Evolutionary conservation across 768 basidiomycete genomes (phyloP).

Genomic region (Amanita inopinata): DNA sequence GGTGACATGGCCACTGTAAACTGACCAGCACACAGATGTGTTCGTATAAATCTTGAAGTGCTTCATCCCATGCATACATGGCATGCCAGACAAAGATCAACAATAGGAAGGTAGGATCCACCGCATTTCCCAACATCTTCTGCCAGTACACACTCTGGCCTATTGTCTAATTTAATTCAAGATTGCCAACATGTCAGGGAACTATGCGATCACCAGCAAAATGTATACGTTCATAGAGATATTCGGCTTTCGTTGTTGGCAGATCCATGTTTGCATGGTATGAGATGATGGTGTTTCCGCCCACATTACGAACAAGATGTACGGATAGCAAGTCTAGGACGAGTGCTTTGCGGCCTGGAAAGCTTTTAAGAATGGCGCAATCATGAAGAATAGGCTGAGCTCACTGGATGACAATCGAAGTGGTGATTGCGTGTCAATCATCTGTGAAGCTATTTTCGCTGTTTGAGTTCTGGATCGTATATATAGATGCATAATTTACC

Average conservation of each 20-base stretch:
- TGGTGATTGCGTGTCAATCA: conserved; percentile 32
- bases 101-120: conserved; percentile 47
- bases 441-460: background rate
- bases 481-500: background rate
- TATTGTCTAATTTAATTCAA: conserved; percentile 9
- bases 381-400: background rate
- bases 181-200: background rate
- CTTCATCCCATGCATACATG: conserved; percentile 54
- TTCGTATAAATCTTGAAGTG: conserved; percentile 40
- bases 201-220: conserved; percentile 28
- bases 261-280: conserved; percentile 33
- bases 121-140: conserved; percentile 27
- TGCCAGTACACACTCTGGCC: conserved; percentile 41
- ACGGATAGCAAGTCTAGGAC: conserved; percentile 39
- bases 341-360: conserved; percentile 22
- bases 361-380: background rate
- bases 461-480: background rate
- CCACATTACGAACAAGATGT: conserved; percentile 34
- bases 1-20: too few species aligned
- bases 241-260: conserved; percentile 30
- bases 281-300: conserved; percentile 40
- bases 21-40: conserved; percentile 41
- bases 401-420: conserved; percentile 24
- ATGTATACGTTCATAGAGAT: conserved; percentile 36
- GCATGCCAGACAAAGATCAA: conserved; percentile 50